Evolutionary conservation across 2,329 filamentous ascomycete genomes (phyloP).

Genomic region (Neophaeococcomyces mojaviensis): DNA sequence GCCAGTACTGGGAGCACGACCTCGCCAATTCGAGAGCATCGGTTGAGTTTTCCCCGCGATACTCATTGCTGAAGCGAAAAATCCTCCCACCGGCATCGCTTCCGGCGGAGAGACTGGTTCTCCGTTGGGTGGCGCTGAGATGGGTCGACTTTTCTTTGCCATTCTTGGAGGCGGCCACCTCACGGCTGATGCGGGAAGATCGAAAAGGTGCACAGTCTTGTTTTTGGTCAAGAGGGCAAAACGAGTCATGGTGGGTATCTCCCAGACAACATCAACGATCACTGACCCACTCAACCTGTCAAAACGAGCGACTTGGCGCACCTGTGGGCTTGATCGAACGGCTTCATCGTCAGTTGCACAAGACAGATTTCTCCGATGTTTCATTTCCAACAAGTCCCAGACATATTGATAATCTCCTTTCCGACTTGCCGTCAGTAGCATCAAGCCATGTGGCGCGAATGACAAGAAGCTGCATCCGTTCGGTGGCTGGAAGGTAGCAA

Average conservation of each 20-base stretch:
- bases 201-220: slow-evolving; percentile 88
- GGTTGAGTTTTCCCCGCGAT: slow-evolving; percentile 54
- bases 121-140: slow-evolving; percentile 24
- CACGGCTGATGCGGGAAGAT: slow-evolving; percentile 74
- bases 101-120: slow-evolving; percentile 22
- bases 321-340: slow-evolving; percentile 30
- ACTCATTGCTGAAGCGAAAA: slow-evolving; percentile 63
- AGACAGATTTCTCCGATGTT: slow-evolving; percentile 29
- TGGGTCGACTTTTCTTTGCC: slow-evolving; percentile 35
- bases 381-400: slow-evolving; percentile 44
- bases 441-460: slow-evolving; percentile 40
- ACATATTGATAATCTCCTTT: slow-evolving; percentile 45
- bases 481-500: slow-evolving; percentile 41
- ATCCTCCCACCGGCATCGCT: slow-evolving; percentile 43
- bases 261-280: slow-evolving; percentile 86
- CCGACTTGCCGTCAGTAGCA: slow-evolving; percentile 40
- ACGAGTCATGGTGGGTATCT: slow-evolving; percentile 69
- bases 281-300: slow-evolving; percentile 85
- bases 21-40: slow-evolving; percentile 60
- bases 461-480: slow-evolving; percentile 44
- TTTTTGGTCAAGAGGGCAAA: slow-evolving; percentile 86
- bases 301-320: slow-evolving; percentile 81
- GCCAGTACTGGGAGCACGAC: slow-evolving; percentile 42
- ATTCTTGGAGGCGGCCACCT: slow-evolving; percentile 68
- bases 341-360: slow-evolving; percentile 4